Conservation (phyloP, 2,329 filamentous ascomycete species). For the Lecanicillium sp. region DNA sequence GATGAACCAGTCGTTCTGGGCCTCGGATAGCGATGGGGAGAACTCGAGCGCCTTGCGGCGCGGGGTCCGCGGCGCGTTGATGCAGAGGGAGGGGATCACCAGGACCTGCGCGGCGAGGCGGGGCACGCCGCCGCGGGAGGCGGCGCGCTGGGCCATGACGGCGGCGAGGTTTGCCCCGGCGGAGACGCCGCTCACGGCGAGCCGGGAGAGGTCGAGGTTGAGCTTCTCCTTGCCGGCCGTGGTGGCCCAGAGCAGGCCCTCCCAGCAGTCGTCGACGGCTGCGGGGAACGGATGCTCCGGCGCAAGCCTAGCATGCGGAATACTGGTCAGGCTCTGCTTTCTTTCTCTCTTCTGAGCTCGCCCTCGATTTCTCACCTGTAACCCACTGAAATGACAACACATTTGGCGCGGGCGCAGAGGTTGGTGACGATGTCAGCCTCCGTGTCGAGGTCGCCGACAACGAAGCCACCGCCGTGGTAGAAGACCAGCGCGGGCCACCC, state of each 20-base stretch:
- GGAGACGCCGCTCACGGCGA: constrained; percentile 41
- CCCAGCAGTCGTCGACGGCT: constrained; percentile 47
- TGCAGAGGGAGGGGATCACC: constrained; percentile 53
- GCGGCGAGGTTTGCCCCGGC: constrained; percentile 17
- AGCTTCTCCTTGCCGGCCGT: constrained; percentile 1
- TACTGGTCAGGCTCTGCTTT: neutral
- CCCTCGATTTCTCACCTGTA: constrained; percentile 17
- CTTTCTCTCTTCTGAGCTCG: neutral
- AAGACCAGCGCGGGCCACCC: constrained; percentile 46
- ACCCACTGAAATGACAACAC: constrained; percentile 13
- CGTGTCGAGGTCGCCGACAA: constrained; percentile 42
- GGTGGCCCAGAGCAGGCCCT: constrained; percentile 40
- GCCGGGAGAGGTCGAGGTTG: constrained; percentile 31
- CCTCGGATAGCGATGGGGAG: constrained; percentile 46
- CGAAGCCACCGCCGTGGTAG: constrained; percentile 46
- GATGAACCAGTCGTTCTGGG: constrained; percentile 58
- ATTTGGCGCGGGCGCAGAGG: constrained; percentile 27
- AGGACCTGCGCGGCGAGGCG: constrained; percentile 40
- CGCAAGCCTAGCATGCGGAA: too few species aligned
- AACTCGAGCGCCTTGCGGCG: too few species aligned
- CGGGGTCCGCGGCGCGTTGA: too few species aligned
- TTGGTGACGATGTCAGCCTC: constrained; percentile 44
- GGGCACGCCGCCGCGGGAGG: constrained; percentile 1
- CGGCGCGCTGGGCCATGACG: constrained; percentile 6
- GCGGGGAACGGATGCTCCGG: constrained; percentile 47